Base-by-base conservation (phyloP, 176 grass and related monocot species). In the Saccharum spontaneum region DNA sequence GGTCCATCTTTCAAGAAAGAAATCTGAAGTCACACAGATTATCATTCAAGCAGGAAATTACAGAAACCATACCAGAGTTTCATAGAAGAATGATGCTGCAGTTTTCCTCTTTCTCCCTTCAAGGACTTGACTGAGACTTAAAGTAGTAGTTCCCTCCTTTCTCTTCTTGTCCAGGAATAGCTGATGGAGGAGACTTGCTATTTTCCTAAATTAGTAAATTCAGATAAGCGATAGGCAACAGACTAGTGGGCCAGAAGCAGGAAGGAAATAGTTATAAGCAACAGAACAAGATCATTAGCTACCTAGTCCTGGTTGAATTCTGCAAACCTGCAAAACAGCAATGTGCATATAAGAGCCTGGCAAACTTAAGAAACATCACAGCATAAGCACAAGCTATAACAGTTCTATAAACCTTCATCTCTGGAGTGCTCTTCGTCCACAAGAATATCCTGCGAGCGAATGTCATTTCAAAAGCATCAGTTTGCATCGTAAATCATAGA, bases 61-160 rank as follows among this genome's bases (percentile, higher is more conserved):
- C 77, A 82, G 28, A 14, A 81, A 60, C 72, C 71, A 55, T 88
- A 96, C 97, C 97, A 99, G 86, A 74, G 84, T 96, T 90, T 96
- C 97, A 61, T 91, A 96, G 55, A 99, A 99, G 79, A 96, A 96
- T 76, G 82, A 91, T 74, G 97, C 93, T 78, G 89, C 86, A 83
- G 73, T 86, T 85, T 82, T 82, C 84, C 86, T 89, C 84, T 83
- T 86, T 79, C 40, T 91, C 17, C 93, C 91, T 88, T 92, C 77
- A 2, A 99, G 75, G 20, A 85, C 82, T 78, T 88, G 87, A 61
- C 34, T 44, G 40, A 96, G 82, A 61, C 88, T 91, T 36, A 96
- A 75, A 60, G 65, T 66, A 49, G 36, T 71, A 62, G 73, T 77
- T 57, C 52, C 74, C 67, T 92, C 37, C 33, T 83, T 71, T 62